Evolutionary conservation across 2,329 filamentous ascomycete genomes (phyloP), one percentile per base, ranked within the genome.

Genomic region (Pseudophaeomoniella oleicola): DNA sequence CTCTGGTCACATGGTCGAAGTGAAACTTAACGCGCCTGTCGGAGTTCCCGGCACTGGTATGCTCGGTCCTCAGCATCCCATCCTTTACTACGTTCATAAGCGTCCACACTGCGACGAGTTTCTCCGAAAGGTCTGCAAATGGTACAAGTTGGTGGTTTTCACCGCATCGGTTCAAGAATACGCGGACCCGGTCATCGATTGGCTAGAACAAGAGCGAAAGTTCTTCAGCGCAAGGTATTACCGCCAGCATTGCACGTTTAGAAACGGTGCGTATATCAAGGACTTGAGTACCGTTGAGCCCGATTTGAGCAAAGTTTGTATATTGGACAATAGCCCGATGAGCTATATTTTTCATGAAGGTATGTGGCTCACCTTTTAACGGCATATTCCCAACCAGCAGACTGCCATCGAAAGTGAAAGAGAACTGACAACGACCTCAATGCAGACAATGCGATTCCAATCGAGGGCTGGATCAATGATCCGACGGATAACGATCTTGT

Each of bases 261-360:
- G 90, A 37, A 90, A 94, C 49, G 88, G 88, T 35, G 87, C 88
- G 19, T 98, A 94, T 54, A 96, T 98, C 67, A 98, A 98, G 59
- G 90, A 98, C 60, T 67, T 98, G 39, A 90, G 85, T 56, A 84
- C 85, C 38, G 86, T 98, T 30, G 90, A 98, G 67, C 87, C 90
- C 13, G 90, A 98, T 57, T 65, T 98, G 52, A 94, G 87, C 63
- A 92, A 86, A 61, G 90, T 98, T 42, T 94, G 96, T 81, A 98
- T 98, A 56, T 67, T 98, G 59, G 90, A 98, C 64, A 98, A 98
- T 55, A 94, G 86, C 58, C 90, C 90, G 38, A 75, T 94, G 66
- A 94, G 87, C 63, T 98, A 96, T 62, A 83, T 94, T 63, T 96
- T 96, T 62, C 88, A 96, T 55, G 86, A 94, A 78, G 88, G 90